A percentile compares a stretch with the other conserved stretches of the same genome.
These are phyloP conservation scores for Carnegiea gigantea DNA, from an alignment of 179 eudicot genomes.

Conservation along the genomic window DNA sequence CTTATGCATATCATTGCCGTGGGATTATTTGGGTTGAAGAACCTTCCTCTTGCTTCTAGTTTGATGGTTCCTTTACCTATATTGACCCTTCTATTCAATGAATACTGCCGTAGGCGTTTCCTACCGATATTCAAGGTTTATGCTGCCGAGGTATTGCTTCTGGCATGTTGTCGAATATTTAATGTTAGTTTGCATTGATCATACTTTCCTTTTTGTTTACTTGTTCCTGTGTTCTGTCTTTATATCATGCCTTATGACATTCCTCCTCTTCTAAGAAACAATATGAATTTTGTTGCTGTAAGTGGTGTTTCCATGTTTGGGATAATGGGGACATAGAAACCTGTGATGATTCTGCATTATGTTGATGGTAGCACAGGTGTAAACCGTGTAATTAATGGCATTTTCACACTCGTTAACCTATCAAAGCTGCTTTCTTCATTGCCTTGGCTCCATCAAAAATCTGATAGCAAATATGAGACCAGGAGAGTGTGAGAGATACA, in stretches of 20 bases:
- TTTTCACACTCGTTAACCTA: neutral
- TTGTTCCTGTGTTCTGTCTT: neutral
- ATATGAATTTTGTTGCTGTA: neutral
- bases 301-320: neutral
- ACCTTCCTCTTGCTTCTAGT: slow-evolving; percentile 73
- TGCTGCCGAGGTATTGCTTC: slow-evolving; percentile 72
- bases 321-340: neutral
- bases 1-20: slow-evolving; percentile 88
- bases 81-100: slow-evolving; percentile 76
- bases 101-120: slow-evolving; percentile 74
- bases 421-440: neutral
- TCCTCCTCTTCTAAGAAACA: neutral
- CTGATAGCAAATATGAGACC: neutral
- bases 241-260: neutral
- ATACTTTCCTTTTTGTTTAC: neutral
- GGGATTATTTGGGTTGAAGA: slow-evolving; percentile 79
- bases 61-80: slow-evolving; percentile 69
- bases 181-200: neutral
- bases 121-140: slow-evolving; percentile 68
- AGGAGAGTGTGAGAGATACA: neutral
- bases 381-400: neutral
- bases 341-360: neutral
- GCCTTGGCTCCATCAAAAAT: neutral
- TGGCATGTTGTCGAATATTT: neutral
- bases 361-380: neutral